These are phyloP conservation scores for Lachancea nothofagi DNA, from an alignment of 805 yeast genomes.

Conservation along the genomic window DNA sequence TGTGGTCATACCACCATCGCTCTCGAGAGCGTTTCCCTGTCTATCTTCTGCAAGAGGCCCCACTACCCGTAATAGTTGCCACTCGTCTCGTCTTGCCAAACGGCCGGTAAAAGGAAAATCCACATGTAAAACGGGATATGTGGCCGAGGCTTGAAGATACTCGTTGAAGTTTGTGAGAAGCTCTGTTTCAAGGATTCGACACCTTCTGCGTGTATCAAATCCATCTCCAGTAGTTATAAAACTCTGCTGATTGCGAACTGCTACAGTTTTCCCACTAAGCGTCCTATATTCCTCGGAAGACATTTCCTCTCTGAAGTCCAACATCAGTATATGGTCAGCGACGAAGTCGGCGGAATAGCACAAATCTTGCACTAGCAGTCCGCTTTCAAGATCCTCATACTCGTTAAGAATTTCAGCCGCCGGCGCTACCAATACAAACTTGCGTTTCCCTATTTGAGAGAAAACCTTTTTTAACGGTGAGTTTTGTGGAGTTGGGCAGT, in stretches of 20 bases:
- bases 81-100: constrained; percentile 22
- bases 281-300: constrained; percentile 39
- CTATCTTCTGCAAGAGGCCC: not conserved
- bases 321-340: constrained; percentile 52
- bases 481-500: constrained; percentile 50
- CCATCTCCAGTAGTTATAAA: constrained; percentile 53
- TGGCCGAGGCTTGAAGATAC: constrained; percentile 52
- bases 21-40: not conserved
- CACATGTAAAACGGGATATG: constrained; percentile 52
- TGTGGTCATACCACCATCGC: not conserved
- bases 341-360: constrained; percentile 58
- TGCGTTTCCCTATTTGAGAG: constrained; percentile 41
- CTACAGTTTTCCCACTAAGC: constrained; percentile 49
- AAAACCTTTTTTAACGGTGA: constrained; percentile 46
- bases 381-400: constrained; percentile 36
- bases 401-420: constrained; percentile 43
- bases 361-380: constrained; percentile 41
- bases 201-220: constrained; percentile 41
- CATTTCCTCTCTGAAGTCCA: constrained; percentile 27
- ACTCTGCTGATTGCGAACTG: constrained; percentile 45
- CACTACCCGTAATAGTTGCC: constrained; percentile 7
- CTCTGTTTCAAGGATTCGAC: constrained; percentile 41
- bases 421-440: constrained; percentile 62
- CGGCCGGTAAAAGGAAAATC: constrained; percentile 50
- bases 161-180: constrained; percentile 52